Evolutionary conservation across 345 rosid genomes (phyloP), one percentile per base, ranked within the genome.

Genomic region (Moricandia moricandioides): DNA sequence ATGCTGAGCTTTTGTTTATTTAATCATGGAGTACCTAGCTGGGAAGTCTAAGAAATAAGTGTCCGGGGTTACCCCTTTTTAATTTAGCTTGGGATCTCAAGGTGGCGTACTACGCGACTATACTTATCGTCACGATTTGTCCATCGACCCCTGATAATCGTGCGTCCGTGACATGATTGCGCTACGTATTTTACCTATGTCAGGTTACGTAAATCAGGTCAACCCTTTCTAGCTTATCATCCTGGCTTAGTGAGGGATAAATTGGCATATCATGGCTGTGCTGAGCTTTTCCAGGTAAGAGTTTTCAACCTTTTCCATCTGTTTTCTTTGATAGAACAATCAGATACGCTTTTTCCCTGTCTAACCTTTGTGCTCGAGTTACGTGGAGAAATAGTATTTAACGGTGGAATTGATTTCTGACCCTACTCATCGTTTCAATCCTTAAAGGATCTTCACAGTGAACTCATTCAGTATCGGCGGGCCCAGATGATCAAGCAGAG

Each of bases 181-280:
- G 71, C 29, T 62, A 62, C 30, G 16, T 74, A n/a, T 26, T 58
- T 52, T 64, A 31, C 68, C 24, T 69, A 71, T 26, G 40, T 47
- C 83, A 96, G 99, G 87, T 85, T 96, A 84, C 86, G 88, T 78
- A 86, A 77, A 67, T 78, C 78, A 76, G 98, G 91, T 52, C 98
- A 84, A 77, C 97, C 97, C 74, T 88, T 85, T 79, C 85, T 96
- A 63, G 91, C 88, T 61, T 91, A 83, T 82, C 96, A 96, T 81
- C 92, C 97, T 76, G 99, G 98, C 82, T 83, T 92, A 66, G 83
- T 85, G 70, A 84, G 91, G 79, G 90, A 92, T 51, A 86, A 78
- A 77, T 80, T 96, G 85, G 99, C 99, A 68, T 91, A 88, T 83
- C 98, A 89, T 84, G 99, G 98, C 54, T 96, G 98, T 86, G 97